A percentile compares a stretch with the other conserved stretches of the same genome.
Evolutionary conservation across 768 basidiomycete species (phyloP).

Genomic region (Lactarius vividus): DNA sequence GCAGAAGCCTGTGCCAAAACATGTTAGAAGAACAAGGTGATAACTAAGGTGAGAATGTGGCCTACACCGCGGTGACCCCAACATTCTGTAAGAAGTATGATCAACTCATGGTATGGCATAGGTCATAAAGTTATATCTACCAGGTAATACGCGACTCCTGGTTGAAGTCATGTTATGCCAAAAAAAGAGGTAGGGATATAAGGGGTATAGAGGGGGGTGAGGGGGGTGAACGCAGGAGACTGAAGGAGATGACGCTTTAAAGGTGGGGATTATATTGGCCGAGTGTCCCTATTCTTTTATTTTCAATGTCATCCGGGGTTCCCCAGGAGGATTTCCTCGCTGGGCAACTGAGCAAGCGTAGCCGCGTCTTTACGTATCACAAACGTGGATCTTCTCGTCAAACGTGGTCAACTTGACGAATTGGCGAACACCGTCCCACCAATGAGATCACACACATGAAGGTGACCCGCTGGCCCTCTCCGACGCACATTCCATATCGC

Average conservation of each 20-base stretch:
- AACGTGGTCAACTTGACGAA: conserved; percentile 15
- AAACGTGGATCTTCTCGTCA: conserved; percentile 21
- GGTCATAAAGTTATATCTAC: background rate
- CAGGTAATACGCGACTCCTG: conserved; percentile 30
- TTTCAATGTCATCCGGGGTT: background rate
- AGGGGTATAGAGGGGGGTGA: background rate
- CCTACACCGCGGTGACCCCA: conserved; percentile 73
- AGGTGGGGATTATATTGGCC: background rate
- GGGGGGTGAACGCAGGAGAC: no score
- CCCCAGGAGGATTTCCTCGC: background rate
- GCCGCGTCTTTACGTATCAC: conserved; percentile 19
- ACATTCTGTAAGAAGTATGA: conserved; percentile 52
- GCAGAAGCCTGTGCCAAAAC: conserved; percentile 65
- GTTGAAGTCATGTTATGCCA: conserved; percentile 9
- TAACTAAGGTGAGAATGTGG: conserved; percentile 21
- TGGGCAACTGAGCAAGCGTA: background rate
- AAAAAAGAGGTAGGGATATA: background rate
- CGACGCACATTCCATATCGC: conserved; percentile 6
- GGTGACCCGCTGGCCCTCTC: background rate
- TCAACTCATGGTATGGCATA: conserved; percentile 1
- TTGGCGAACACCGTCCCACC: background rate
- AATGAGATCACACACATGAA: conserved; percentile 21
- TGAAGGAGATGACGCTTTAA: conserved; percentile 11
- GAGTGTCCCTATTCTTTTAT: background rate
- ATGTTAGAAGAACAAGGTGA: conserved; percentile 12